A percentile compares a stretch with the other conserved stretches of the same genome.
These are phyloP conservation scores for Mortierella hygrophila DNA, from an alignment of 192 early-diverging fungal genomes.

Conservation along the genomic window DNA sequence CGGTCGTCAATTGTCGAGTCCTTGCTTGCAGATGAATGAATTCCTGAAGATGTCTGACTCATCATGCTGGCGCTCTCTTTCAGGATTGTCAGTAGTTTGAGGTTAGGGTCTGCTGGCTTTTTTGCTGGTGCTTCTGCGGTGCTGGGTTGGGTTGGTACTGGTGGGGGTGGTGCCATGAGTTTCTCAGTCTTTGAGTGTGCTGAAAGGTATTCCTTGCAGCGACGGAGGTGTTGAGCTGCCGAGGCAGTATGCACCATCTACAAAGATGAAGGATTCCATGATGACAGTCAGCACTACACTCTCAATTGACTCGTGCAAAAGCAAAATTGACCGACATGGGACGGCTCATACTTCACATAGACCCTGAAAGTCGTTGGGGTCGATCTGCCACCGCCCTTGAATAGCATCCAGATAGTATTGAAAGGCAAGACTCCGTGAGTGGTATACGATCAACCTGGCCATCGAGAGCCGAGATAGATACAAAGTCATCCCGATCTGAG, in stretches of 20 bases:
- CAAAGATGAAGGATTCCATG: background rate
- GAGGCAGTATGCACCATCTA: conserved; percentile 35
- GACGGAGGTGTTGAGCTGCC: conserved; percentile 7
- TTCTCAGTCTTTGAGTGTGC: conserved; percentile 43
- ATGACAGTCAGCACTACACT: background rate
- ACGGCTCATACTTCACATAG: conserved; percentile 43
- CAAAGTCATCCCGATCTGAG: conserved; percentile 49
- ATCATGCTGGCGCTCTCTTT: conserved; percentile 30
- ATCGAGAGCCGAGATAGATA: conserved; percentile 57
- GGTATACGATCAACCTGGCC: conserved; percentile 52
- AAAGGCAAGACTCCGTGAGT: conserved; percentile 24
- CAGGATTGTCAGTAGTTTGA: conserved; percentile 29
- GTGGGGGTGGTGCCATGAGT: conserved; percentile 9
- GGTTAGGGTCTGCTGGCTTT: conserved; percentile 45
- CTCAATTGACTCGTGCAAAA: background rate
- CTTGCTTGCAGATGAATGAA: background rate
- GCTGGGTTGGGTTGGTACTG: background rate
- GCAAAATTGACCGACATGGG: background rate
- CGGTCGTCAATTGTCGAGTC: conserved; percentile 8
- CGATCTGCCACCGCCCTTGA: conserved; percentile 56
- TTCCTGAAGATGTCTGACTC: background rate
- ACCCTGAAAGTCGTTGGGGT: conserved; percentile 31
- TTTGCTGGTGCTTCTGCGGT: background rate
- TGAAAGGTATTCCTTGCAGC: conserved; percentile 12
- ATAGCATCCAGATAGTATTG: conserved; percentile 54